These are phyloP conservation scores for Pseudoturritis turrita DNA, from an alignment of 345 rosid genomes.

Conservation along the genomic window DNA sequence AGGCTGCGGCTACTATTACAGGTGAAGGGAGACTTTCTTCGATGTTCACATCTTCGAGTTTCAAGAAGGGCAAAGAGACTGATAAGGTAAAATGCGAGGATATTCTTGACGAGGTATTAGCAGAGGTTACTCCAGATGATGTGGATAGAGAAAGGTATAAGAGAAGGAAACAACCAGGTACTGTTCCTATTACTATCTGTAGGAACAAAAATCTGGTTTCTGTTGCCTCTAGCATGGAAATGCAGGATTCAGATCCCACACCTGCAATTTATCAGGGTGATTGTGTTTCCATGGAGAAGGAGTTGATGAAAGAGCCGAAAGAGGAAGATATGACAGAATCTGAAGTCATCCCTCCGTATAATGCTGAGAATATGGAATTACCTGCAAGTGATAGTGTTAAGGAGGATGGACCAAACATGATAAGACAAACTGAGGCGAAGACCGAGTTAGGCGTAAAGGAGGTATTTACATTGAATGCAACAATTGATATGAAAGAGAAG, in stretches of 20 bases:
- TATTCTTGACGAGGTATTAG: constrained; percentile 75
- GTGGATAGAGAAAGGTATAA: constrained; percentile 61
- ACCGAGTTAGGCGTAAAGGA: constrained; percentile 32
- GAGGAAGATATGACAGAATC: constrained; percentile 25
- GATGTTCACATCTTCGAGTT: constrained; percentile 72
- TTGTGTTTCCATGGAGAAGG: constrained; percentile 27
- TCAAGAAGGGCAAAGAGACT: constrained; percentile 57
- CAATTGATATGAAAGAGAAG: constrained; percentile 46
- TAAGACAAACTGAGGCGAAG: constrained; percentile 29
- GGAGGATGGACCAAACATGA: constrained; percentile 23
- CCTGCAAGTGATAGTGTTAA: constrained; percentile 13
- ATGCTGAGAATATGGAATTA: constrained; percentile 4
- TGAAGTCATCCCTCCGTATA: constrained; percentile 6
- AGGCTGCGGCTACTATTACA: constrained; percentile 79
- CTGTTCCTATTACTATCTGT: not conserved
- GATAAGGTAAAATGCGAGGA: constrained; percentile 58
- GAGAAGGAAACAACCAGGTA: constrained; percentile 37
- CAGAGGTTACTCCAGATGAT: constrained; percentile 77
- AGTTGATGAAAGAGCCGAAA: constrained; percentile 28
- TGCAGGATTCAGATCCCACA: constrained; percentile 4
- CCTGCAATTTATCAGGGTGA: constrained; percentile 1
- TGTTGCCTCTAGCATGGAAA: not conserved
- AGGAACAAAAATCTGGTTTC: constrained; percentile 26
- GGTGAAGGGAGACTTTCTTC: constrained; percentile 84
- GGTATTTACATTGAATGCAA: constrained; percentile 60